phyloP scores from a whole-genome alignment of 2,329 filamentous ascomycete genomes.

The Lasiodiplodia hormozganensis region DNA sequence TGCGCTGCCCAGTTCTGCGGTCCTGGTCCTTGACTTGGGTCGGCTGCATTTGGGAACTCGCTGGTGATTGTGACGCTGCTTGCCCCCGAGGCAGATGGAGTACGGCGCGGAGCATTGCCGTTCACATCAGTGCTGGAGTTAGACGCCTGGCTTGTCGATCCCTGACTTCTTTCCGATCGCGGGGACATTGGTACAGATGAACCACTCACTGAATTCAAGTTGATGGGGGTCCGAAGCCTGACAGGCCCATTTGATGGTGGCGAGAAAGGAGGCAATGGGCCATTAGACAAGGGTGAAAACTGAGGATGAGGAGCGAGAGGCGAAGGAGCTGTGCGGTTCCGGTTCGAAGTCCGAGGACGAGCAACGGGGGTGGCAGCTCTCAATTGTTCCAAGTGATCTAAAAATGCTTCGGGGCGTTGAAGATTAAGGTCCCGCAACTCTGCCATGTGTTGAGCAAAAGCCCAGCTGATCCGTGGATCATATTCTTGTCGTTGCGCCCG shows the following conservation, averaged over 20 bases:
- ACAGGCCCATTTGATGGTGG: slow-evolving; percentile 37
- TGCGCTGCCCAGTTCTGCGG: not conserved
- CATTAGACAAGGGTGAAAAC: slow-evolving; percentile 43
- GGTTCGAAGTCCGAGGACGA: slow-evolving; percentile 47
- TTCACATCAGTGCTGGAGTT: slow-evolving; percentile 31
- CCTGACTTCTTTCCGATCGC: slow-evolving; percentile 38
- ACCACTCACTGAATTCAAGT: slow-evolving; percentile 37
- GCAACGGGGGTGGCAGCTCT: slow-evolving; percentile 48
- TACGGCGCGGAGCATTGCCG: slow-evolving; percentile 10
- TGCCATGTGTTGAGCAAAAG: slow-evolving; percentile 50
- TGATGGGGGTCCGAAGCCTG: slow-evolving; percentile 44
- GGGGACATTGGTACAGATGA: slow-evolving; percentile 23
- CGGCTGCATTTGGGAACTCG: not conserved
- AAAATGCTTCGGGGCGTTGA: slow-evolving; percentile 40
- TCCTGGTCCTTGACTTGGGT: not conserved
- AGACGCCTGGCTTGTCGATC: slow-evolving; percentile 41
- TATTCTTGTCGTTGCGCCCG: slow-evolving; percentile 44
- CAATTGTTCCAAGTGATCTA: slow-evolving; percentile 44
- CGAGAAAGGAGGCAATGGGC: slow-evolving; percentile 25
- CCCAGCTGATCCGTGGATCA: slow-evolving; percentile 50
- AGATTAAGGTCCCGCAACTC: slow-evolving; percentile 43
- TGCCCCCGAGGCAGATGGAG: slow-evolving; percentile 5
- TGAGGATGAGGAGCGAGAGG: slow-evolving; percentile 39
- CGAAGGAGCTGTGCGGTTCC: slow-evolving; percentile 38
- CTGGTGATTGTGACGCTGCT: slow-evolving; percentile 13